Percentiles rank a stretch among this genome's conserved stretches.
These are phyloP conservation scores for Auricularia sp. DNA, from an alignment of 768 basidiomycete genomes.

Conservation along the genomic window DNA sequence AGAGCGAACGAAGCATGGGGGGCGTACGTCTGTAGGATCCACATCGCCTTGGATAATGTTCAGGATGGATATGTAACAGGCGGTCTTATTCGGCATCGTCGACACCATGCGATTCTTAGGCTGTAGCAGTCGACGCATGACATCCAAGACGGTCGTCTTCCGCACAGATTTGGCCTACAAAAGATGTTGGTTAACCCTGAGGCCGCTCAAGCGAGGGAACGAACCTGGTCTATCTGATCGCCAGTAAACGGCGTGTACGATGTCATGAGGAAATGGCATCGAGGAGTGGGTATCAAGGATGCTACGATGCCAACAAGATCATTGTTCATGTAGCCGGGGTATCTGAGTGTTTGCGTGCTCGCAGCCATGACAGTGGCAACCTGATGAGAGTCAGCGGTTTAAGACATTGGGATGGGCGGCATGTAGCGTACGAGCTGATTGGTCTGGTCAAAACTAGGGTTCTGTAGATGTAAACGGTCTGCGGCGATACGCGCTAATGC, in stretches of 20 bases:
- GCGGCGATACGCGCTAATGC: constrained; percentile 88
- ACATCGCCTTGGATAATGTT: constrained; percentile 99
- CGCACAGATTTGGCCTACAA: constrained; percentile 85
- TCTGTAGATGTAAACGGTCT: constrained; percentile 82
- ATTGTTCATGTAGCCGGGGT: constrained; percentile 99
- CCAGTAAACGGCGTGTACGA: constrained; percentile 98
- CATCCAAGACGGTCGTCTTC: constrained; percentile 93
- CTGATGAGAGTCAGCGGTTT: constrained; percentile 29
- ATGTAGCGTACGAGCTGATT: constrained; percentile 64
- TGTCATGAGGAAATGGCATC: constrained; percentile 98
- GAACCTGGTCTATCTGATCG: constrained; percentile 90
- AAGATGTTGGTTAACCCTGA: not conserved
- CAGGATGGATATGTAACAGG: constrained; percentile 94
- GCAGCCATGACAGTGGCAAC: constrained; percentile 97
- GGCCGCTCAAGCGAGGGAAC: not conserved
- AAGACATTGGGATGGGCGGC: not conserved
- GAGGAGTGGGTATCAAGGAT: constrained; percentile 90
- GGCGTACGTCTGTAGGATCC: constrained; percentile 85
- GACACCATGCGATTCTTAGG: constrained; percentile 99
- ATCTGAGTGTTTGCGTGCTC: constrained; percentile 91
- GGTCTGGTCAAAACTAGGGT: constrained; percentile 82
- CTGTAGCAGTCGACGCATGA: constrained; percentile 94
- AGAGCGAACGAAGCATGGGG: not conserved
- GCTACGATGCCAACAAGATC: constrained; percentile 96
- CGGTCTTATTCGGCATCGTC: constrained; percentile 81